These are phyloP conservation scores for Papiliotrema nemorosa DNA, from an alignment of 1,284 basidiomycete species.

Conservation along the genomic window DNA sequence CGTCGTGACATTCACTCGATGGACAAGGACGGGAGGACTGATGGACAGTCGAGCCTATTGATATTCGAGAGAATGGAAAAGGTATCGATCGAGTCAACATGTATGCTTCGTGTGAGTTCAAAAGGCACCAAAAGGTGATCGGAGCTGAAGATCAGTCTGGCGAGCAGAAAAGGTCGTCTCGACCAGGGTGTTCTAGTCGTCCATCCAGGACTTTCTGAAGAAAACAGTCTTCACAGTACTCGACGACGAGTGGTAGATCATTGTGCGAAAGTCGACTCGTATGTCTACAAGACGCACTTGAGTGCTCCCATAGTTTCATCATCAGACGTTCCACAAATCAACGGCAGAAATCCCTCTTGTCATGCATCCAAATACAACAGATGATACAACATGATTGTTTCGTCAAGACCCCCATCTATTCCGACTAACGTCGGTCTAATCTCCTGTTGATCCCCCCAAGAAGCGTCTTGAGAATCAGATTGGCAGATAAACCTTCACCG, in stretches of 20 bases:
- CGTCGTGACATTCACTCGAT: not conserved
- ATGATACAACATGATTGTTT: no score
- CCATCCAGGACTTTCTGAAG: no score
- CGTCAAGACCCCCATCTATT: no score
- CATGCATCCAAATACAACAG: no score
- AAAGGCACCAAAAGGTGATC: not conserved
- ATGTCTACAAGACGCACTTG: no score
- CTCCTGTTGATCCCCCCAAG: constrained; percentile 43
- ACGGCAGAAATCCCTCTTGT: no score
- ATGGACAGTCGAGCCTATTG: constrained; percentile 50
- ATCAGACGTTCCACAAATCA: no score
- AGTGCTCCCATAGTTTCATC: no score
- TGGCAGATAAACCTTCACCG: constrained; percentile 29
- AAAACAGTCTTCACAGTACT: not conserved
- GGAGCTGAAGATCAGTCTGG: constrained; percentile 30
- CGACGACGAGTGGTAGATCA: no score
- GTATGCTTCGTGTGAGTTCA: constrained; percentile 51
- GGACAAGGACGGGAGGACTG: not conserved
- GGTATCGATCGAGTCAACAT: constrained; percentile 66
- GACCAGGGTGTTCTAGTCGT: not conserved
- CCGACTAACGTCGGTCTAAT: no score
- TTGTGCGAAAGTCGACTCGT: no score
- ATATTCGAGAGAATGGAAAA: constrained; percentile 52
- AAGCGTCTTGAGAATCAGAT: constrained; percentile 40
- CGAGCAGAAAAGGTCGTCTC: constrained; percentile 29